Conservation (phyloP, 2,329 filamentous ascomycete genomes). For the Ceratocystis destructans region DNA sequence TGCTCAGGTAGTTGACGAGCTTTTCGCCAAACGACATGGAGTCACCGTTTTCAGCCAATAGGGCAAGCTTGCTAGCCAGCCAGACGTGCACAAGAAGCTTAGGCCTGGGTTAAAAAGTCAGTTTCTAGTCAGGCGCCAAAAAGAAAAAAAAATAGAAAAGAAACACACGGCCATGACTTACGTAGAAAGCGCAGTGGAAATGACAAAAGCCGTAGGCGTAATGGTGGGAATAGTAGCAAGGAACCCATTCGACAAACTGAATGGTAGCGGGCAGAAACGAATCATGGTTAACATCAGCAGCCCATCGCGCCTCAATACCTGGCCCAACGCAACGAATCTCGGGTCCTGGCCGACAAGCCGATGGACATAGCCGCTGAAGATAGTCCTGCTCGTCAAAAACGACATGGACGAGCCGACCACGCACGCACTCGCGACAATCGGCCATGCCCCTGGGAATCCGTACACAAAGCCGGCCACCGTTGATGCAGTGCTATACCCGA, state of each 20-base stretch:
- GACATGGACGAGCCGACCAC: conserved; percentile 63
- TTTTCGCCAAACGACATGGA: conserved; percentile 70
- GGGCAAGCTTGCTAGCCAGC: conserved; percentile 70
- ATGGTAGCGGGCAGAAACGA: conserved; percentile 80
- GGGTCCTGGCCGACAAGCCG: conserved; percentile 68
- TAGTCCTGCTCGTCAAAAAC: conserved; percentile 66
- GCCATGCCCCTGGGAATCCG: conserved; percentile 55
- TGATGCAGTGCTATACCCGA: conserved; percentile 68
- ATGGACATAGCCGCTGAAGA: conserved; percentile 67
- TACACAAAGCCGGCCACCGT: conserved; percentile 43
- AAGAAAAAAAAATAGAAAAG: no score
- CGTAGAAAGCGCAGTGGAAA: conserved; percentile 69
- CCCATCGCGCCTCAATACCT: conserved; percentile 83
- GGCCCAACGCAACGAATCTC: conserved; percentile 73
- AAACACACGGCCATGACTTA: conserved; percentile 22
- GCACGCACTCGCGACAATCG: conserved; percentile 66
- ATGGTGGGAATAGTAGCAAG: conserved; percentile 89
- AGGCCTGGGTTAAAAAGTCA: conserved; percentile 37
- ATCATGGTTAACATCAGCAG: conserved; percentile 83
- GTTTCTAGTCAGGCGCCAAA: neutral
- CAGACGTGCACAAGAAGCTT: conserved; percentile 89
- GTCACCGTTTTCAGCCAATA: conserved; percentile 69
- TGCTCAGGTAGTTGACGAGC: conserved; percentile 70
- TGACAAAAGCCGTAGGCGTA: conserved; percentile 56
- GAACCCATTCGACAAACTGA: conserved; percentile 85